A percentile compares a stretch with the other conserved stretches of the same genome.
Evolutionary conservation across 2,329 filamentous ascomycete species (phyloP).

Genomic region (Exophiala spinifera): DNA sequence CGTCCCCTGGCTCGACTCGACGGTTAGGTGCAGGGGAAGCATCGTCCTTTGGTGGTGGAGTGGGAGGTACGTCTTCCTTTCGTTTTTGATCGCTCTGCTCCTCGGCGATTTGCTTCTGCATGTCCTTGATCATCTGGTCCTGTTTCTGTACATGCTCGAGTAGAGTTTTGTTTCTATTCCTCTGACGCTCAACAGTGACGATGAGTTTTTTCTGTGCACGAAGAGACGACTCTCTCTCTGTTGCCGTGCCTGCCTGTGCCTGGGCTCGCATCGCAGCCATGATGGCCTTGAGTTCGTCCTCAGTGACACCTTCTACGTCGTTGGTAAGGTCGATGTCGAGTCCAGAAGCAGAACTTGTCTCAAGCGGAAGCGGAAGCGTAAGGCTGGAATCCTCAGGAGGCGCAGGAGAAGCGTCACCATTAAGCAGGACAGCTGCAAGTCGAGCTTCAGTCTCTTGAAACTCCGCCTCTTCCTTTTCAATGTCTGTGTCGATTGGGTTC

Average conservation of each 20-base stretch:
- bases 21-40: not conserved
- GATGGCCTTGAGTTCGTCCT: conserved; percentile 29
- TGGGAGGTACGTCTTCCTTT: conserved; percentile 7
- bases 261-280: conserved; percentile 30
- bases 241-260: conserved; percentile 22
- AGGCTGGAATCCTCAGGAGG: not conserved
- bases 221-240: conserved; percentile 22
- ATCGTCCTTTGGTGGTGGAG: conserved; percentile 17
- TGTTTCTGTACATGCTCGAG: conserved; percentile 26
- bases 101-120: conserved; percentile 17
- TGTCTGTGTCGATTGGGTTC: conserved; percentile 16
- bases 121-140: conserved; percentile 20
- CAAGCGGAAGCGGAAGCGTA: not conserved
- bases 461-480: conserved; percentile 26
- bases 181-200: conserved; percentile 23
- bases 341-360: conserved; percentile 2
- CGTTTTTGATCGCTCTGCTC: conserved; percentile 6
- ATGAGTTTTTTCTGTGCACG: conserved; percentile 28
- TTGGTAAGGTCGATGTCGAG: conserved; percentile 2
- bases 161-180: conserved; percentile 23
- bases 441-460: conserved; percentile 25
- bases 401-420: conserved; percentile 9
- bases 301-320: conserved; percentile 21
- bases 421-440: conserved; percentile 25
- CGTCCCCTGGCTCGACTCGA: not conserved